Percentiles rank a stretch among this genome's conserved stretches.
phyloP scores from a whole-genome alignment of 129 eudicot species.

The Arctium minus region DNA sequence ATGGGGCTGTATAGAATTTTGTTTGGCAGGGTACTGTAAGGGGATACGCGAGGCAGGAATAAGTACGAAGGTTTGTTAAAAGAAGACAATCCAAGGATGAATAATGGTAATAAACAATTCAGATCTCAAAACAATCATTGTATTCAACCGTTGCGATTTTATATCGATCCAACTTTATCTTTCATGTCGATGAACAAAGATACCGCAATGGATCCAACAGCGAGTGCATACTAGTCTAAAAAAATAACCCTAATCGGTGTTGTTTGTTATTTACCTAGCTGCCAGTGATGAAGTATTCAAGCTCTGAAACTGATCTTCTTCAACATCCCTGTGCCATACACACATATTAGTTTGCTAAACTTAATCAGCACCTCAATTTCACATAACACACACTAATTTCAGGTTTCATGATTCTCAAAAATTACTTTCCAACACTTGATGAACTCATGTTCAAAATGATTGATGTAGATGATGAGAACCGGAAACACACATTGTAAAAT shows the following conservation, averaged over 20 bases:
- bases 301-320: constrained; percentile 55
- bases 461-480: background rate
- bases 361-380: constrained; percentile 4
- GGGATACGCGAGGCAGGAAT: background rate
- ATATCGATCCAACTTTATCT: background rate
- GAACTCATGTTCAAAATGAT: background rate
- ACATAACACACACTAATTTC: background rate
- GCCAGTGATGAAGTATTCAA: constrained; percentile 56
- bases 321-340: constrained; percentile 41
- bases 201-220: constrained; percentile 28
- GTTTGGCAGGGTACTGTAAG: background rate
- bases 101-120: constrained; percentile 26
- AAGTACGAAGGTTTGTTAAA: background rate
- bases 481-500: background rate
- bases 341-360: constrained; percentile 5
- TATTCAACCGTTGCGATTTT: constrained; percentile 27
- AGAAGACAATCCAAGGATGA: constrained; percentile 13
- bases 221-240: too few relatives aligned
- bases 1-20: background rate
- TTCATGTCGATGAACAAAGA: background rate
- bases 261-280: constrained; percentile 32
- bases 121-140: constrained; percentile 26
- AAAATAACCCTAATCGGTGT: background rate
- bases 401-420: background rate
- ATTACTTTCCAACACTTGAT: background rate